Percentiles rank a stretch among this genome's conserved stretches.
phyloP scores from a whole-genome alignment of 345 rosid genomes.

The Brassica carinata region DNA sequence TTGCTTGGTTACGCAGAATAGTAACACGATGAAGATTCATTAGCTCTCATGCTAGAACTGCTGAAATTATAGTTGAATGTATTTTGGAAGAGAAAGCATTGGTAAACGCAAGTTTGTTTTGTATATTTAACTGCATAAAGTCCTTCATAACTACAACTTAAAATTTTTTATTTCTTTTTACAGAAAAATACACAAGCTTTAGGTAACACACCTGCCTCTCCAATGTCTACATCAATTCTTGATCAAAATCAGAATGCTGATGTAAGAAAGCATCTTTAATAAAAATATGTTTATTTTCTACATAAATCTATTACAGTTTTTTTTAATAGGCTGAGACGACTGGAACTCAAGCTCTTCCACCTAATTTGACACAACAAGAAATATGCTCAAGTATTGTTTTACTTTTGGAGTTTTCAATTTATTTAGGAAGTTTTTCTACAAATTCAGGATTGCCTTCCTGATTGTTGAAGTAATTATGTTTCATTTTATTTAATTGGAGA shows the following conservation, averaged over 20 bases:
- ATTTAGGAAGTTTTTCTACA: no score
- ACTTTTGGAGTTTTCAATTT: neutral
- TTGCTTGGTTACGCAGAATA: no score
- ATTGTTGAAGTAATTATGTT: neutral
- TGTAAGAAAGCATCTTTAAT: neutral
- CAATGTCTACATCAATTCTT: no score
- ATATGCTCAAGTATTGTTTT: neutral
- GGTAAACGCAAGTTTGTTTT: neutral
- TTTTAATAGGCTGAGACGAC: neutral
- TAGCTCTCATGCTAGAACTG: no score
- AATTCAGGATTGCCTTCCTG: neutral
- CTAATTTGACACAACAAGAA: neutral
- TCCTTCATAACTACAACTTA: neutral
- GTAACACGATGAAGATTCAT: no score
- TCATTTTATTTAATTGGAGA: neutral
- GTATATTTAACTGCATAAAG: no score
- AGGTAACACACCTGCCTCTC: no score
- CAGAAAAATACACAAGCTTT: neutral
- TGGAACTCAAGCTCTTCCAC: neutral
- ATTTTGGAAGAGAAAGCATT: no score
- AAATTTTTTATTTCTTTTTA: no score
- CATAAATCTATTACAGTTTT: neutral
- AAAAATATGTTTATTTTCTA: no score
- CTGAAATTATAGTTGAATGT: no score
- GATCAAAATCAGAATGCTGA: neutral